A percentile compares a stretch with the other conserved stretches of the same genome.
Conservation (phyloP, 2,329 filamentous ascomycete genomes). For the Neurospora crassa region DNA sequence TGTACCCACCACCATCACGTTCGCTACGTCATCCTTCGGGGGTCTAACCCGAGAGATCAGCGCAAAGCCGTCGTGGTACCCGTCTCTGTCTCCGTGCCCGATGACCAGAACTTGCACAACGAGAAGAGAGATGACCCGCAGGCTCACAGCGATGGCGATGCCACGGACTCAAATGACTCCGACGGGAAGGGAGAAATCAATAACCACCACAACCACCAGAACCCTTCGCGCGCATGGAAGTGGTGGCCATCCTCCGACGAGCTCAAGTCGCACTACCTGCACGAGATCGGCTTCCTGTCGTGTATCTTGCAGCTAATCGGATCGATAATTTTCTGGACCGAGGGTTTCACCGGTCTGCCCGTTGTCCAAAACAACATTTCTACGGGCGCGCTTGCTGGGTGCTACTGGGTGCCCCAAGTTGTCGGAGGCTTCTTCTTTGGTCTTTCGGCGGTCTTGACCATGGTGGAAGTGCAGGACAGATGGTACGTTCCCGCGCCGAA, state of each 20-base stretch:
- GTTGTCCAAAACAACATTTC: constrained; percentile 43
- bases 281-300: constrained; percentile 54
- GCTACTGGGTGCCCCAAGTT: constrained; percentile 54
- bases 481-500: constrained; percentile 51
- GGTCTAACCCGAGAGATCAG: background rate
- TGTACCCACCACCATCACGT: constrained; percentile 16
- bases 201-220: background rate
- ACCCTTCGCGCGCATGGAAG: constrained; percentile 32
- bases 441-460: constrained; percentile 47
- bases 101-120: background rate
- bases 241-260: constrained; percentile 52
- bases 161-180: background rate
- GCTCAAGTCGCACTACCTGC: constrained; percentile 48
- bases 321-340: constrained; percentile 55
- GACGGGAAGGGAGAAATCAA: background rate
- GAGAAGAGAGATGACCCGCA: background rate
- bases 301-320: constrained; percentile 45
- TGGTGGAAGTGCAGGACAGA: constrained; percentile 54
- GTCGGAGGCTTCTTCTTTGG: constrained; percentile 55
- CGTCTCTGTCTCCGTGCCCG: background rate
- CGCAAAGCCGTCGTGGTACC: background rate
- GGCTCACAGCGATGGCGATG: background rate
- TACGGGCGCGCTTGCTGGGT: constrained; percentile 34
- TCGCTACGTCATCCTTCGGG: constrained; percentile 4
- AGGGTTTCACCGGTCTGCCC: constrained; percentile 50